phyloP scores from a whole-genome alignment of 2,329 filamentous ascomycete genomes.

The Uncinocarpus reesii region DNA sequence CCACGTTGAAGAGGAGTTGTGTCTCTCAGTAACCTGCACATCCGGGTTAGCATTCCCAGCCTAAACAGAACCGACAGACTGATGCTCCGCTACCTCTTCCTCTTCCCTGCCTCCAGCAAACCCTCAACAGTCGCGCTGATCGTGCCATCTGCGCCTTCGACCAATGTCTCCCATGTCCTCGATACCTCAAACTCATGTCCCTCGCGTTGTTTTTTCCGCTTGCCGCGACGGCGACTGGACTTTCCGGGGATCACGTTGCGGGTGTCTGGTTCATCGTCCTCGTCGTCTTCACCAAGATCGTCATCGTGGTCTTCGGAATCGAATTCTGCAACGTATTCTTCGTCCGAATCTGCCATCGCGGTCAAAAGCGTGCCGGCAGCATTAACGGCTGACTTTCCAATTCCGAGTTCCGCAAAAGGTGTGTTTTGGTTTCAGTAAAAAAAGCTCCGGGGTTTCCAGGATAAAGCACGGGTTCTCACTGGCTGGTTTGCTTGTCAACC shows the following conservation, averaged over 20 bases:
- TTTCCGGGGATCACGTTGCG: constrained; percentile 2
- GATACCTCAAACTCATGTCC: constrained; percentile 40
- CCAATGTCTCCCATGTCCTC: constrained; percentile 55
- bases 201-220: constrained; percentile 30
- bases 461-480: constrained; percentile 3
- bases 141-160: constrained; percentile 69
- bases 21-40: constrained; percentile 75
- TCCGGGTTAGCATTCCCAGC: constrained; percentile 18
- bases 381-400: neutral
- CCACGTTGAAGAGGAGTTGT: constrained; percentile 91
- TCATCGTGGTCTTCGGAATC: constrained; percentile 35
- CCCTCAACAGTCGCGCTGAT: constrained; percentile 63
- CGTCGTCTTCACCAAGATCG: constrained; percentile 17
- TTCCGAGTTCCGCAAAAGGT: constrained; percentile 6
- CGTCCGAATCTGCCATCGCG: constrained; percentile 40
- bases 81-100: constrained; percentile 48
- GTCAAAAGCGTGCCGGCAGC: neutral
- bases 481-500: no score
- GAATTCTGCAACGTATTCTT: constrained; percentile 44
- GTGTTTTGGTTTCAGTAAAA: neutral
- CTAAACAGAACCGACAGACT: neutral
- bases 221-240: constrained; percentile 13
- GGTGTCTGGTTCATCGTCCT: constrained; percentile 14
- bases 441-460: constrained; percentile 4
- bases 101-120: constrained; percentile 70